phyloP scores from a whole-genome alignment of 2,329 filamentous ascomycete species.

The Claviceps monticola region DNA sequence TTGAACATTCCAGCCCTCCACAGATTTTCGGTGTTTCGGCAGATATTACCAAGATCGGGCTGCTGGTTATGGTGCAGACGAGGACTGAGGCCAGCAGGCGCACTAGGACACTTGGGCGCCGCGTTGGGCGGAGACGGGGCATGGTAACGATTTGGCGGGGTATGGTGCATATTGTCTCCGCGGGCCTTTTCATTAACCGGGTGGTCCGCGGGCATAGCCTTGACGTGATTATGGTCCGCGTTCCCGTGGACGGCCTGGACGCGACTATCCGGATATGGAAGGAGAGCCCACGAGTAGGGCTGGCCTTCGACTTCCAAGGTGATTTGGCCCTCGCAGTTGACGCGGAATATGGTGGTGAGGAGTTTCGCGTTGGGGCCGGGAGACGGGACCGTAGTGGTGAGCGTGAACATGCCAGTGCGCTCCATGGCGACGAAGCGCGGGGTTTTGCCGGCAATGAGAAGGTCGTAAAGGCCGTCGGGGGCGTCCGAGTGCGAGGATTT shows the following conservation, averaged over 20 bases:
- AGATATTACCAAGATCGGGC: neutral
- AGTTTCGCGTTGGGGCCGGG: neutral
- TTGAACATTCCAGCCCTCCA: neutral
- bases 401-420: neutral
- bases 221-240: neutral
- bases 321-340: constrained; percentile 1
- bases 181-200: neutral
- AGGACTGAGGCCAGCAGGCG: neutral
- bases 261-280: neutral
- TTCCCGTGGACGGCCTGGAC: neutral
- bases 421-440: neutral
- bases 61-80: neutral
- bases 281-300: neutral
- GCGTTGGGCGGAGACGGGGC: neutral
- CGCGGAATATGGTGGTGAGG: neutral
- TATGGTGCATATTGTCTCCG: neutral
- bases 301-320: neutral
- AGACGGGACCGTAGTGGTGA: neutral
- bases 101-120: neutral
- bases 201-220: neutral
- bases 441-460: neutral
- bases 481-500: neutral
- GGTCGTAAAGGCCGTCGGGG: neutral
- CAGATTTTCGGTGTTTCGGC: neutral
- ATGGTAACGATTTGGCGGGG: neutral